Percentiles rank a stretch among this genome's conserved stretches.
phyloP scores from a whole-genome alignment of 2,329 filamentous ascomycete species.

The Keithomyces neogunnii region DNA sequence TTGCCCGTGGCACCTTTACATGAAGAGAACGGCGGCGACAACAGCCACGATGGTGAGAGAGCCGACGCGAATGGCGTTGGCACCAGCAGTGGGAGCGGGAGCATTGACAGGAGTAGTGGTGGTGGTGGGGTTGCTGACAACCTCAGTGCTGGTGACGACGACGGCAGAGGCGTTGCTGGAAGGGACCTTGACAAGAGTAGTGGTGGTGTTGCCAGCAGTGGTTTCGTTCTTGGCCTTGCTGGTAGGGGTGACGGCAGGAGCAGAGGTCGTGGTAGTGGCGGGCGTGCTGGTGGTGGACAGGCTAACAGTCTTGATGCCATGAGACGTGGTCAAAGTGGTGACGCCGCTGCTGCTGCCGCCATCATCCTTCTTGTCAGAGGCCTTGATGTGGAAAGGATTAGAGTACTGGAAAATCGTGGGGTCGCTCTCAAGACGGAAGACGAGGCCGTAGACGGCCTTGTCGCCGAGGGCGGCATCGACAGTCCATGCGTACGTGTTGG shows the following conservation, averaged over 20 bases:
- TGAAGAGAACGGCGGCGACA: conserved; percentile 32
- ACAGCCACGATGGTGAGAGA: conserved; percentile 30
- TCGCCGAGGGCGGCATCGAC: conserved; percentile 36
- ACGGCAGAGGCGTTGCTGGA: conserved; percentile 7
- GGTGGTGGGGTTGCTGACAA: conserved; percentile 13
- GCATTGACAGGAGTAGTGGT: neutral
- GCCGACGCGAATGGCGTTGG: conserved; percentile 25
- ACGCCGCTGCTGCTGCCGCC: conserved; percentile 15
- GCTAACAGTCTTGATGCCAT: conserved; percentile 22
- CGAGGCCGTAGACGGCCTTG: conserved; percentile 47
- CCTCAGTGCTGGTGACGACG: conserved; percentile 10
- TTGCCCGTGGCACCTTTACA: conserved; percentile 24
- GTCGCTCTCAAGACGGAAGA: conserved; percentile 42
- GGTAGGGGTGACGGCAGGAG: neutral
- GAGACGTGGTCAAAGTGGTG: conserved; percentile 19
- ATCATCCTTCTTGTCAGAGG: conserved; percentile 14
- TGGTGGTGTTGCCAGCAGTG: neutral
- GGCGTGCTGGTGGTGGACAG: conserved; percentile 12
- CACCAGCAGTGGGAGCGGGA: conserved; percentile 9
- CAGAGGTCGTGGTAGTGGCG: conserved; percentile 8
- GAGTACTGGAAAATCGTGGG: conserved; percentile 50
- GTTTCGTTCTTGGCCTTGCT: conserved; percentile 1
- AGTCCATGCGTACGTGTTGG: conserved; percentile 40
- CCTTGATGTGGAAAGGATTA: conserved; percentile 48
- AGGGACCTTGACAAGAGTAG: too few relatives aligned